Evolutionary conservation across 257 asterid species (phyloP).

Genomic region (Solanum ossicruentum): DNA sequence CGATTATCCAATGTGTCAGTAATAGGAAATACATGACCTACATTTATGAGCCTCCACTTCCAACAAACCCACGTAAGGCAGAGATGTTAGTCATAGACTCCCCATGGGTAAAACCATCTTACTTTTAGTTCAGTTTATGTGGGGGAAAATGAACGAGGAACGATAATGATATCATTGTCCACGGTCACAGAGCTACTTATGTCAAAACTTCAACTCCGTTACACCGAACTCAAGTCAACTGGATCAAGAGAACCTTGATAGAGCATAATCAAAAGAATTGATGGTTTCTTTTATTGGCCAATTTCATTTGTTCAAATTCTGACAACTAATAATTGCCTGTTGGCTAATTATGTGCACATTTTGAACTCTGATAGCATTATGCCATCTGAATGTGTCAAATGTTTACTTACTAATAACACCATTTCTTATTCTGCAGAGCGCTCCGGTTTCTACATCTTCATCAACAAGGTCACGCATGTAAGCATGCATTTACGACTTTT

Average conservation of each 20-base stretch:
- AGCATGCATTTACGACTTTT: background rate
- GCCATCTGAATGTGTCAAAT: background rate
- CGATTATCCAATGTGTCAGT: background rate
- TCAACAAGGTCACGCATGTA: slow-evolving; percentile 61
- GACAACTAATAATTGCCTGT: background rate
- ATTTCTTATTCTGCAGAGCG: slow-evolving; percentile 49
- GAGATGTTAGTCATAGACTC: background rate
- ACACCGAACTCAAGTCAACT: background rate
- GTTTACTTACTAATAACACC: background rate
- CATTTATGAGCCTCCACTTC: background rate
- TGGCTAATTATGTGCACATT: background rate
- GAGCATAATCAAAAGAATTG: background rate
- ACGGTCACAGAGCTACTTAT: background rate
- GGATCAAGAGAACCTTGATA: background rate
- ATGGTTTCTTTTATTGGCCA: background rate
- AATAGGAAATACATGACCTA: background rate
- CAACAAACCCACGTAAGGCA: background rate
- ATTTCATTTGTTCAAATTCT: background rate
- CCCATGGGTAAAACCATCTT: background rate
- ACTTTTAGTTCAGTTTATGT: background rate
- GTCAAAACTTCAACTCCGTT: background rate
- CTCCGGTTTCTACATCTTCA: slow-evolving; percentile 38
- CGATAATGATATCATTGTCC: background rate
- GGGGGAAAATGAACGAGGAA: background rate
- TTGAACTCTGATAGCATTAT: background rate